Evolutionary conservation across 2,329 filamentous ascomycete genomes (phyloP).

Genomic region (Aureobasidium subglaciale): DNA sequence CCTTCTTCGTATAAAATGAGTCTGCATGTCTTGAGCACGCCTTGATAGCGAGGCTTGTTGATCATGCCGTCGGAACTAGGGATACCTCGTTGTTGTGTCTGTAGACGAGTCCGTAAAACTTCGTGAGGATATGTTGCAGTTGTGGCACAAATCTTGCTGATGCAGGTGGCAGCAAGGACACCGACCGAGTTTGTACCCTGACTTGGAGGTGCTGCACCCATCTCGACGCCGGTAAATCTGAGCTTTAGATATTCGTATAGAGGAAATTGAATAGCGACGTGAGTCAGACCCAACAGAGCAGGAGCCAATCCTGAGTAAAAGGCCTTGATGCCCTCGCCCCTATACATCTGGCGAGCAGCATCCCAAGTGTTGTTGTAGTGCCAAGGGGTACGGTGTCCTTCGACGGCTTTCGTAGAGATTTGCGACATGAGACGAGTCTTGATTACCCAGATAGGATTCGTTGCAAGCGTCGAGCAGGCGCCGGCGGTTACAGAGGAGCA

Average conservation of each 20-base stretch:
- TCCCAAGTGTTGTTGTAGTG: slow-evolving; percentile 86
- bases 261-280: slow-evolving; percentile 96
- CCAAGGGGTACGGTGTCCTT: slow-evolving; percentile 63
- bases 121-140: slow-evolving; percentile 96
- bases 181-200: slow-evolving; percentile 59
- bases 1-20: slow-evolving; percentile 87
- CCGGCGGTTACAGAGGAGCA: slow-evolving; percentile 88
- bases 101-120: slow-evolving; percentile 84
- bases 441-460: slow-evolving; percentile 99
- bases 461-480: slow-evolving; percentile 84
- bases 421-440: slow-evolving; percentile 98
- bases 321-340: slow-evolving; percentile 74
- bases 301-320: slow-evolving; percentile 96
- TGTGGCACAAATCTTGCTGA: slow-evolving; percentile 91
- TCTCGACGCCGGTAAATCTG: slow-evolving; percentile 79
- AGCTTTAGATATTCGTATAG: slow-evolving; percentile 91
- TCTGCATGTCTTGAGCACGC: slow-evolving; percentile 72
- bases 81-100: slow-evolving; percentile 70
- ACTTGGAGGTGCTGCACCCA: slow-evolving; percentile 59
- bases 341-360: slow-evolving; percentile 93
- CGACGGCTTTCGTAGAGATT: slow-evolving; percentile 52
- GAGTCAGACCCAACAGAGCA: slow-evolving; percentile 81
- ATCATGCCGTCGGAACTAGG: slow-evolving; percentile 48
- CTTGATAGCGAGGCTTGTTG: slow-evolving; percentile 57
- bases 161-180: slow-evolving; percentile 77